Base-by-base conservation (phyloP, 2,329 filamentous ascomycete genomes). In the Ilyonectria sp. region DNA sequence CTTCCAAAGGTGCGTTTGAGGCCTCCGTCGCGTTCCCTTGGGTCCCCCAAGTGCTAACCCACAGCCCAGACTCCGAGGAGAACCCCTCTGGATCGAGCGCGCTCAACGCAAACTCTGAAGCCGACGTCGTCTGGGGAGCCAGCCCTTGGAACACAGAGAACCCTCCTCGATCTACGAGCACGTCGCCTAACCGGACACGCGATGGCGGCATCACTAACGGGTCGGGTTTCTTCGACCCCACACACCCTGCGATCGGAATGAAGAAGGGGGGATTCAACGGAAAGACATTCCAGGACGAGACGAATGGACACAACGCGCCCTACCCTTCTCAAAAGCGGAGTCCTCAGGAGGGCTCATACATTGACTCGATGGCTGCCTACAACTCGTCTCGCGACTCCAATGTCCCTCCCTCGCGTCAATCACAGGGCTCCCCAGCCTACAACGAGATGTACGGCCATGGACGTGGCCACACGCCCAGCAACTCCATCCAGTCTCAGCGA, bases 11-110 rank as follows among this genome's bases (percentile, higher is more conserved):
- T 90, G 78, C 67, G 84, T 73, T 40, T 17, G 11, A 61, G 62
- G 9, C 58, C 19, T 54, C 23, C 58, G 29, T 13, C 33, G 50
- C 56, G 17, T 40, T 44, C 19, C 47, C n/a, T 46, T 13, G 13
- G 33, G 17, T 50, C 52, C 50, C 46, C 33, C 44, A 35, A 33
- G 46, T 65, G 57, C 74, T 75, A 61, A 74, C 71, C 15, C 56
- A 31, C 37, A 49, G 19, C 26, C 26, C 64, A 79, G 79, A 79
- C 19, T 60, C 75, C 63, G 75, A 80, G 61, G 76, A 77, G 31
- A 72, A 76, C 61, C 89, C 91, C 75, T 90, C 89, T 4, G 92
- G 92, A 55, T 93, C 92, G 6, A 87, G 90, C 68, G 92, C 91
- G 65, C 84, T 94, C 44, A 86, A 93, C 67, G 86, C 89, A 50